Evolutionary conservation across 768 basidiomycete species (phyloP).

Genomic region (Dacryopinax spathularia): DNA sequence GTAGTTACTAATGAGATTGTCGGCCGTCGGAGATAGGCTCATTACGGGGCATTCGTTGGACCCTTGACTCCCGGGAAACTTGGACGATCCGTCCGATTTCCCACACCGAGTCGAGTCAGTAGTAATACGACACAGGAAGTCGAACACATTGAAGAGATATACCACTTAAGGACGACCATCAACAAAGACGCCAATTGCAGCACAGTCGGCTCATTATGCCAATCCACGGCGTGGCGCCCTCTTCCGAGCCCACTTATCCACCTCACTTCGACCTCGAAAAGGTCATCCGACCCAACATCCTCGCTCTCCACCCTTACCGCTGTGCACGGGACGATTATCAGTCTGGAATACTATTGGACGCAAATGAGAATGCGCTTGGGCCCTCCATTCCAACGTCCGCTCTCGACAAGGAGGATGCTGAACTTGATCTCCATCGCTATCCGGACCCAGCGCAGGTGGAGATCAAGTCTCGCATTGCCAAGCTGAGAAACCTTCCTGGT

Average conservation of each 20-base stretch:
- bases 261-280: slow-evolving; percentile 71
- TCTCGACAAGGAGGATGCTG: slow-evolving; percentile 18
- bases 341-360: slow-evolving; percentile 81
- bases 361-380: slow-evolving; percentile 93
- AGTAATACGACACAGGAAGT: no score
- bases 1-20: neutral
- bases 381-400: slow-evolving; percentile 49
- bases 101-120: neutral
- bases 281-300: slow-evolving; percentile 87
- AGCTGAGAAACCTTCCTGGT: slow-evolving; percentile 52
- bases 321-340: slow-evolving; percentile 95
- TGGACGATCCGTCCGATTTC: neutral
- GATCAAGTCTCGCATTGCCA: slow-evolving; percentile 64
- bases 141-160: no score
- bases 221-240: slow-evolving; percentile 45
- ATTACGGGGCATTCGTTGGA: no score
- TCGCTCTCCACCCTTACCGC: slow-evolving; percentile 79
- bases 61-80: neutral
- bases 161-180: no score
- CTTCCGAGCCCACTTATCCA: slow-evolving; percentile 37
- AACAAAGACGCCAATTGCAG: no score
- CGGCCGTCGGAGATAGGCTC: no score
- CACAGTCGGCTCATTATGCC: slow-evolving; percentile 42
- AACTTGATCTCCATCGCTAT: slow-evolving; percentile 57
- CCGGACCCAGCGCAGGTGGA: slow-evolving; percentile 77